Conservation (phyloP, 2,329 filamentous ascomycete species). For the Mariannaea elegans region DNA sequence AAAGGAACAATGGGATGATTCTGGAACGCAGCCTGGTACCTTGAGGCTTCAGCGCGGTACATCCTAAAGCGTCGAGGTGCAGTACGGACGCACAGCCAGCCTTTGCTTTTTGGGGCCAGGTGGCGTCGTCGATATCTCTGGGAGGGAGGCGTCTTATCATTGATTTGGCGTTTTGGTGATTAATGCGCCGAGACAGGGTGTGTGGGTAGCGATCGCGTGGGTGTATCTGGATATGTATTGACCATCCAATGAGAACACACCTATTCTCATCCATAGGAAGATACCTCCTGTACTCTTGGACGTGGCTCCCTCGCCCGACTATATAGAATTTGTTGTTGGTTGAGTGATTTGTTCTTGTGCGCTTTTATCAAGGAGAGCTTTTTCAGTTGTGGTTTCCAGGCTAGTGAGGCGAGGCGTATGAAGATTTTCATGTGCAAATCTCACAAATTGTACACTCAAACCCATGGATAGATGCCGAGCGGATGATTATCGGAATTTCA, state of each 20-base stretch:
- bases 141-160: slow-evolving; percentile 31
- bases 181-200: slow-evolving; percentile 26
- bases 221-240: background rate
- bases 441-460: too few relatives aligned
- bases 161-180: slow-evolving; percentile 35
- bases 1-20: background rate
- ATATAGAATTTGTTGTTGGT: too few relatives aligned
- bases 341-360: too few relatives aligned
- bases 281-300: too few relatives aligned
- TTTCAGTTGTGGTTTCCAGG: too few relatives aligned
- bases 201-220: background rate
- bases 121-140: slow-evolving; percentile 27
- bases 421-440: too few relatives aligned
- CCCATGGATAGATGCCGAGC: too few relatives aligned
- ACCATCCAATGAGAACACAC: background rate
- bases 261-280: background rate
- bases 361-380: too few relatives aligned
- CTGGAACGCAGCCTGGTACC: background rate
- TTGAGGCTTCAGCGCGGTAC: background rate
- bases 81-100: background rate
- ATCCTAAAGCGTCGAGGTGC: too few relatives aligned
- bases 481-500: too few relatives aligned
- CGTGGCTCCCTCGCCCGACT: too few relatives aligned
- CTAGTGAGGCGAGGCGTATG: too few relatives aligned
- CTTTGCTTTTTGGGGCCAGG: slow-evolving; percentile 6